Conservation (phyloP, 495 filamentous ascomycete genomes). For the Penicillium canariense region DNA sequence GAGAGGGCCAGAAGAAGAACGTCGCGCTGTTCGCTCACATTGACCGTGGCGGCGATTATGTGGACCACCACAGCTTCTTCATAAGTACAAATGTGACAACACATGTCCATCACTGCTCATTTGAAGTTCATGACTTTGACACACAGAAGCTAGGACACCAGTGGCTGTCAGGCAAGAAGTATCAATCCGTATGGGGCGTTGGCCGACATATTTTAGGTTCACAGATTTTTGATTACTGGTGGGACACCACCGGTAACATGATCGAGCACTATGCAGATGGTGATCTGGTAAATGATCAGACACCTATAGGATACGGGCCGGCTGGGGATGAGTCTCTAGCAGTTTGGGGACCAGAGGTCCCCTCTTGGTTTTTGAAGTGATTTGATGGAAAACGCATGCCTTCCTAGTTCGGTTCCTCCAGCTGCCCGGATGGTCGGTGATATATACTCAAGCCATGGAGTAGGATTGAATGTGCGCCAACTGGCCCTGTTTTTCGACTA, state of each 20-base stretch:
- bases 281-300: conserved; percentile 59
- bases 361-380: conserved; percentile 19
- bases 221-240: conserved; percentile 82
- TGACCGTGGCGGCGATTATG: conserved; percentile 55
- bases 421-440: too few relatives aligned
- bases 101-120: conserved; percentile 70
- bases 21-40: conserved; percentile 64
- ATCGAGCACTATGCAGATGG: conserved; percentile 72
- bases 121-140: conserved; percentile 76
- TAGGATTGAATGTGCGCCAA: too few relatives aligned
- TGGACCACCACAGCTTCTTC: conserved; percentile 77
- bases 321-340: conserved; percentile 28
- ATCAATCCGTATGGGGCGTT: conserved; percentile 70
- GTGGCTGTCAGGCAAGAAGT: conserved; percentile 62
- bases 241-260: conserved; percentile 58
- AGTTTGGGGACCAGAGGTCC: conserved; percentile 36
- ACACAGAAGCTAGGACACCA: conserved; percentile 71
- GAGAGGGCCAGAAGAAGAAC: conserved; percentile 36
- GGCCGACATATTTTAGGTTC: conserved; percentile 71
- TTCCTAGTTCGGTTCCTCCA: too few relatives aligned
- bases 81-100: conserved; percentile 52
- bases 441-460: too few relatives aligned
- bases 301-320: conserved; percentile 40
- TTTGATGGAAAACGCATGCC: background rate
- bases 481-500: too few relatives aligned